Evolutionary conservation across 176 grass and related monocot genomes (phyloP).

Genomic region (Musa itinerans): DNA sequence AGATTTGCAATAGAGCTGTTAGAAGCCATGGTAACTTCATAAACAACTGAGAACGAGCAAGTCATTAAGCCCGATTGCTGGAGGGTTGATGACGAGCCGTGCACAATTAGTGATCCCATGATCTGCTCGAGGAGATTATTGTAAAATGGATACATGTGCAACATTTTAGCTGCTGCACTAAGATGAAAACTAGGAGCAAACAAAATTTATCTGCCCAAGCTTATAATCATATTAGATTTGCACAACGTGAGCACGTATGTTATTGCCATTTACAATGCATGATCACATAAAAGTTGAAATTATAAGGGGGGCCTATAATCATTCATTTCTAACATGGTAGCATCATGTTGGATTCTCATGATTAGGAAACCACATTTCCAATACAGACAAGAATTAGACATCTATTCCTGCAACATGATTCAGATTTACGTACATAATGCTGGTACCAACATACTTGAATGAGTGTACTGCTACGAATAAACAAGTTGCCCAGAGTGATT

Average conservation of each 20-base stretch:
- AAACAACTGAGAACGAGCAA: too few species aligned
- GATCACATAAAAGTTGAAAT: constrained; percentile 6
- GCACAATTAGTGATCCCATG: not conserved
- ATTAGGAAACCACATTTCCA: too few species aligned
- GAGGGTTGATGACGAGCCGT: too few species aligned
- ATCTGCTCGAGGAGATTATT: not conserved
- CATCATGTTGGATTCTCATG: too few species aligned
- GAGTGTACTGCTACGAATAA: not conserved
- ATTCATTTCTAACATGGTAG: too few species aligned
- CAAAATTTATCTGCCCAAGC: not conserved
- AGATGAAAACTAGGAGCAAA: not conserved
- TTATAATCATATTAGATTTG: not conserved
- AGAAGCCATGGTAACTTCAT: too few species aligned
- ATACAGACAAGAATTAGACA: not conserved
- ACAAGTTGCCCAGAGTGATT: not conserved
- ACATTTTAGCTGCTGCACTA: too few species aligned
- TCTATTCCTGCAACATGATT: not conserved
- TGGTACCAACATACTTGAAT: not conserved
- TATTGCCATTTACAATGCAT: not conserved
- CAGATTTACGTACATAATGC: too few species aligned
- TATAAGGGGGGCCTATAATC: too few species aligned
- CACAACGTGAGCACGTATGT: not conserved
- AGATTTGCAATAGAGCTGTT: not conserved
- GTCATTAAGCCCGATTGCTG: too few species aligned
- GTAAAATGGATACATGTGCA: not conserved